Base-by-base conservation (phyloP, 805 yeast species). In the Huiozyma naganishii region DNA sequence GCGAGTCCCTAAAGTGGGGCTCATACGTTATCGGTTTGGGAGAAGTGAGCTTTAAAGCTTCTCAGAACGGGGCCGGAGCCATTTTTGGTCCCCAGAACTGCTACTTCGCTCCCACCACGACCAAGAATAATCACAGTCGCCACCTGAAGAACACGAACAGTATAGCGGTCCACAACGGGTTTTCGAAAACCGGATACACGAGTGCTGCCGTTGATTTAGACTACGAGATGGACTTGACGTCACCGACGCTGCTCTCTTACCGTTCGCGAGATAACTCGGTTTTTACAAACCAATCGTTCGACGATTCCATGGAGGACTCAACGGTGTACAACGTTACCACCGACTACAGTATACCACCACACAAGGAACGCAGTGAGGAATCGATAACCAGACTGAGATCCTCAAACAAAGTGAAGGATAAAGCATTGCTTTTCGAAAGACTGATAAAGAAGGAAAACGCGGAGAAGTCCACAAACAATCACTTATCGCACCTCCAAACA, bases 401-500 rank as follows among this genome's bases (percentile, higher is more conserved):
- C 23, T 59, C 66, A 1, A 57, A 48, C 11, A 59, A 55, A 41
- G 66, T 61, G 12, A 59, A 52, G 33, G 65, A 62, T 36, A 62
- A 61, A 41, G 57, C 61, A 1, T 49, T 53, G 27, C 40, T 62
- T 29, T 62, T 59, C 44, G 66, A 62, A 41, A 59, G 52, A 39
- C 45, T 61, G 29, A 50, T 54, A 12, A 43, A 47, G 8, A 23
- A 45, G 9, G 47, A 42, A 11, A 33, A 35, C 6, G 42, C 38
- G 17, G 27, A n/a, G 17, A 23, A 27, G 6, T 7, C 39, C 7
- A 38, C 51, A 9, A 28, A 23, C 27, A 41, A 23, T n/a, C 32
- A 27, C 28, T 13, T 42, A 36, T 37, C 12, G 23, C 12, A 9
- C 13, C 38, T 9, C 32, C 33, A n/a, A 39, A 42, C 10, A 32